A percentile compares a stretch with the other conserved stretches of the same genome.
These are phyloP conservation scores for Cetradonia linearis DNA, from an alignment of 495 filamentous ascomycete species.

Conservation along the genomic window DNA sequence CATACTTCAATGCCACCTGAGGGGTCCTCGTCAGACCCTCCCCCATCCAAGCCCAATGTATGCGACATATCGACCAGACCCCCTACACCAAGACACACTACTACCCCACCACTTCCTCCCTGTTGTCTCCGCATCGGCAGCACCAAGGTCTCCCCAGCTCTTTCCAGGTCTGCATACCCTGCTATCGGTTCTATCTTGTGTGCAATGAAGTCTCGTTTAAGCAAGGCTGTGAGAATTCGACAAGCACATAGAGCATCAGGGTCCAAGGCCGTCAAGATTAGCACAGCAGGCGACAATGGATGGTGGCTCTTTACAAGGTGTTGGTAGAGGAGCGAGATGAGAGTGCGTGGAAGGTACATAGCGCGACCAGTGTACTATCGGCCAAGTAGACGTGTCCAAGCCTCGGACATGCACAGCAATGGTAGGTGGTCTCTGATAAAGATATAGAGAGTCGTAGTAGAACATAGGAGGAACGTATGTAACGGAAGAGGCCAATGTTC, in stretches of 20 bases:
- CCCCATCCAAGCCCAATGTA: constrained; percentile 52
- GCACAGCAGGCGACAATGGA: constrained; percentile 73
- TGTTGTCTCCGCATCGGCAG: constrained; percentile 69
- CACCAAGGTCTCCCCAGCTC: constrained; percentile 64
- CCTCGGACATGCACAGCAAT: not conserved
- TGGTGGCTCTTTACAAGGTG: constrained; percentile 74
- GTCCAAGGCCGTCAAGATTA: constrained; percentile 89
- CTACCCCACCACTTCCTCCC: constrained; percentile 74
- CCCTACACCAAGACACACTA: constrained; percentile 86
- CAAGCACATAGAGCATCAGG: constrained; percentile 93
- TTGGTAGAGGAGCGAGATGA: constrained; percentile 82
- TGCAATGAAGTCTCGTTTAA: constrained; percentile 95
- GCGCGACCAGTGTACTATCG: not conserved
- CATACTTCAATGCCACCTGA: constrained; percentile 79
- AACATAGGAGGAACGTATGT: not conserved
- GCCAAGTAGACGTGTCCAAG: not conserved
- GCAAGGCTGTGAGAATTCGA: constrained; percentile 78
- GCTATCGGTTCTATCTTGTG: constrained; percentile 94
- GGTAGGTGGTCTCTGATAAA: not conserved
- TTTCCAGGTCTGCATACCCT: constrained; percentile 82
- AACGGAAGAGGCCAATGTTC: not conserved
- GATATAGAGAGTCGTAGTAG: not conserved
- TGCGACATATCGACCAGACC: constrained; percentile 77
- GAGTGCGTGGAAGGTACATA: constrained; percentile 91
- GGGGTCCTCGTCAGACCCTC: constrained; percentile 45